Evolutionary conservation across 208 protist species (phyloP), one percentile per base, ranked within the genome.

Genomic region (Naegleria lovaniensis): DNA sequence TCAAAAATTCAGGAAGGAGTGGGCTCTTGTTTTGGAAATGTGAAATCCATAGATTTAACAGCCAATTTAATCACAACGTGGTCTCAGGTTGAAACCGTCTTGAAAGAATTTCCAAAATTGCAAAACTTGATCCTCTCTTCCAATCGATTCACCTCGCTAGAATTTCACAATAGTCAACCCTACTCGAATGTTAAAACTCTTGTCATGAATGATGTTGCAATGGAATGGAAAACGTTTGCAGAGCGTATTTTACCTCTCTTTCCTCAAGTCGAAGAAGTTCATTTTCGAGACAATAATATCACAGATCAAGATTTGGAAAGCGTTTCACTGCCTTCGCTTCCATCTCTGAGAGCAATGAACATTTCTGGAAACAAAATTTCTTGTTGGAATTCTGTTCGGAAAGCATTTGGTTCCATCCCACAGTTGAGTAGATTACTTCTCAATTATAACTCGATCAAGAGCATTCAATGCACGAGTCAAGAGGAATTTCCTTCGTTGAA

Each of bases 81-180:
- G 33, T 16, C 13, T 33, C 38, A 38, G 11, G 38, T 48, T 38
- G 83, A 48, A 22, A 85, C 5, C 25, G 0, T 85, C 6, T 48
- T 85, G n/a, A 39, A 85, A n/a, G 39, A 85, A 40, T 85, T 85
- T 43, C 83, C 83, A 43, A 85, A 29, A 13, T 79, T 85, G 83
- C 9, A 40, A 85, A 25, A 48, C 48, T 51, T 48, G 16, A 85
- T 51, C 5, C n/a, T 85, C 29, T 48, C 39, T 19, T 29, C 16
- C 16, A 85, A 85, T n/a, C 39, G 39, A n/a, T 48, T 85, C 15
- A 48, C 40, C 0, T 29, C 16, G 22, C 2, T 48, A 19, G 16
- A 48, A 38, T 5, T 51, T 85, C 7, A 6, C 0, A 43, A 25
- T 0, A 29, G 3, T 51, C 39, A 16, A 43, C 7, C 29, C 13